Evolutionary conservation across 352 stramenopile genomes (phyloP), one percentile per base, ranked within the genome.

Genomic region (Globisporangium heterothallicum): DNA sequence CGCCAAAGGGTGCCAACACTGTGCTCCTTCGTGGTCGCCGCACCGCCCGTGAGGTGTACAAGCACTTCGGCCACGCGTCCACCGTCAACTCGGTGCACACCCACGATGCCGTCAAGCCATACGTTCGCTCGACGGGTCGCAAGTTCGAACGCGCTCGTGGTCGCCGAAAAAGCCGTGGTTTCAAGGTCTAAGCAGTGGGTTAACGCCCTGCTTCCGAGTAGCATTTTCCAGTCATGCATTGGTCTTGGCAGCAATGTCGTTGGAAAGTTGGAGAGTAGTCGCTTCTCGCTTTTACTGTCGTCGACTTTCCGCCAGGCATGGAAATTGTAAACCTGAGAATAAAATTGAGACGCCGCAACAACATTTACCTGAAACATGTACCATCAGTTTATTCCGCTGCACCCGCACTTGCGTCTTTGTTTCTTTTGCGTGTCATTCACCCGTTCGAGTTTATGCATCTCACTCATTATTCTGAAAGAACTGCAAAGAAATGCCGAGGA

Each of bases 131-230:
- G 64, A 99, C 98, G 72, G 97, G 97, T 71, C 90, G 97, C 82
- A 99, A 99, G 84, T 99, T 99, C 84, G 97, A 99, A 83, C 95
- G 86, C 59, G 97, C 97, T 63, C 96, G 97, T 98, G 97, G 97
- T 91, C 96, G 97, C 78, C 96, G 97, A 94, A 93, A 93, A 70
- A 98, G 88, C 71, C 88, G 92, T 89, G 97, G 97, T 70, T 99
- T 99, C 94, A 99, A 99, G 95, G 94, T 99, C 62, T 99, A 99
- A 98, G 72, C 65, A 49, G 58, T 42, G 41, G 24, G 46, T 21
- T 50, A 35, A 26, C 50, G 27, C 25, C 46, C 34, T 42, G 10
- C 40, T 42, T 38, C 46, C 47, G 22, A 22, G 44, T 44, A 19
- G 16, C 27, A 22, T 48, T 30, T 35, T 43, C 25, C 42, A 46